Conservation (phyloP, 108 stramenopile species). For the Skeletonema potamos region DNA sequence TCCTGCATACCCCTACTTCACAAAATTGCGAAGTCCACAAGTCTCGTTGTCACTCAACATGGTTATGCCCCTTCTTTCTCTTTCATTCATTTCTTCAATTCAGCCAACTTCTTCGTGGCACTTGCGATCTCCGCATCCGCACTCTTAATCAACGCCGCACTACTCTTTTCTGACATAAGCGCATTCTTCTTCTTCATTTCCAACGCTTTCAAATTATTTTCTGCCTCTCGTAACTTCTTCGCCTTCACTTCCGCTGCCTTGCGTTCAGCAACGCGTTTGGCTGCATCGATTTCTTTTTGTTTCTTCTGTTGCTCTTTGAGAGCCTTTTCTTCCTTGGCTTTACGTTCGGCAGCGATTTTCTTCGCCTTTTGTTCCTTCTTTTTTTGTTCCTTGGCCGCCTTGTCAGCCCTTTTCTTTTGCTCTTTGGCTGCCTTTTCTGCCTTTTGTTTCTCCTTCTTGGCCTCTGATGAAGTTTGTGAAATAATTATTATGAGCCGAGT, state of each 20-base stretch:
- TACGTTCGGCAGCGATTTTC: neutral
- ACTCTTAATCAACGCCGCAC: neutral
- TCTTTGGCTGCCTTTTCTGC: slow-evolving; percentile 1
- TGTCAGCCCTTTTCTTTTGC: neutral
- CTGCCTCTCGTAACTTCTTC: neutral
- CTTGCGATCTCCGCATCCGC: neutral
- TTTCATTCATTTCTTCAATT: neutral
- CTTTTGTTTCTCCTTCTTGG: neutral
- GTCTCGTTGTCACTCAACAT: neutral
- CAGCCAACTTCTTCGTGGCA: neutral
- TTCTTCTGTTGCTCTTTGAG: neutral
- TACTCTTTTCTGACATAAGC: neutral
- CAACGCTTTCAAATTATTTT: neutral
- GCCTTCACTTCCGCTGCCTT: neutral
- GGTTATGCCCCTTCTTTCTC: neutral
- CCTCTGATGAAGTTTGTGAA: neutral
- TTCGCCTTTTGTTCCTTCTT: neutral
- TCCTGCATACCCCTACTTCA: neutral
- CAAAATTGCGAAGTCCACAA: neutral
- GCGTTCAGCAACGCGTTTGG: neutral
- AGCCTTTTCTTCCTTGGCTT: neutral
- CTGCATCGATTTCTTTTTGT: neutral
- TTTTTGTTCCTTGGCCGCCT: neutral
- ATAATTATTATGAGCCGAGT: neutral
- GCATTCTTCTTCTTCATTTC: slow-evolving; percentile 1